phyloP scores from a whole-genome alignment of 2,329 filamentous ascomycete species.

The Xylariaceae sp. region DNA sequence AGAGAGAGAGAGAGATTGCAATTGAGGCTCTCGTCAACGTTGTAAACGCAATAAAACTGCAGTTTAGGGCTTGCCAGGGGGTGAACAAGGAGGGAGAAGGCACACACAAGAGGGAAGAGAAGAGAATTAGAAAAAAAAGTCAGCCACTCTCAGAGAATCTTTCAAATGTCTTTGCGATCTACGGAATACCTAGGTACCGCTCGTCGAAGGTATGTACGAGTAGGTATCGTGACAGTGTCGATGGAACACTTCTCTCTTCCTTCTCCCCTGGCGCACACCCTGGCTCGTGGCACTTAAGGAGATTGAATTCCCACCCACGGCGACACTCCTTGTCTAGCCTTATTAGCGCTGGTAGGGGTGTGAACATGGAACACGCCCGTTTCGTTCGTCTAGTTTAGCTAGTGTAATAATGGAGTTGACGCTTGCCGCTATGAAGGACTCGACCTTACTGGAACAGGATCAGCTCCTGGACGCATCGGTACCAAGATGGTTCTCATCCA shows the following conservation, averaged over 20 bases:
- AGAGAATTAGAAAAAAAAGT: no score
- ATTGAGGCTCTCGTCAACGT: neutral
- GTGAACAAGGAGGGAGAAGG: no score
- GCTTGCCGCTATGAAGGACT: neutral
- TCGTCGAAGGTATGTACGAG: no score
- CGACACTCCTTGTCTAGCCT: neutral
- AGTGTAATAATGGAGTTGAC: neutral
- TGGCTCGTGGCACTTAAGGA: neutral
- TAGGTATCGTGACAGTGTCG: no score
- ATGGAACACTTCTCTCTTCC: neutral
- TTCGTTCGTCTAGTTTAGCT: neutral
- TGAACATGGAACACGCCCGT: neutral
- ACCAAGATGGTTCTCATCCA: neutral
- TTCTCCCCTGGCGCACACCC: neutral
- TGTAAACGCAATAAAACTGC: no score
- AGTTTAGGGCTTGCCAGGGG: no score
- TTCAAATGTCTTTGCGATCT: neutral
- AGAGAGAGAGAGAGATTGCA: neutral
- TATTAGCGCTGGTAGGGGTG: neutral
- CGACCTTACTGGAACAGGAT: neutral
- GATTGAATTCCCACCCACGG: neutral
- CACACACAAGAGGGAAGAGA: no score
- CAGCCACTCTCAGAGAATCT: no score
- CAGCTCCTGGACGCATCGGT: neutral
- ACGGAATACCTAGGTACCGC: neutral